Base-by-base conservation (phyloP, 176 grass and related monocot species). In the Thinopyrum elongatum region DNA sequence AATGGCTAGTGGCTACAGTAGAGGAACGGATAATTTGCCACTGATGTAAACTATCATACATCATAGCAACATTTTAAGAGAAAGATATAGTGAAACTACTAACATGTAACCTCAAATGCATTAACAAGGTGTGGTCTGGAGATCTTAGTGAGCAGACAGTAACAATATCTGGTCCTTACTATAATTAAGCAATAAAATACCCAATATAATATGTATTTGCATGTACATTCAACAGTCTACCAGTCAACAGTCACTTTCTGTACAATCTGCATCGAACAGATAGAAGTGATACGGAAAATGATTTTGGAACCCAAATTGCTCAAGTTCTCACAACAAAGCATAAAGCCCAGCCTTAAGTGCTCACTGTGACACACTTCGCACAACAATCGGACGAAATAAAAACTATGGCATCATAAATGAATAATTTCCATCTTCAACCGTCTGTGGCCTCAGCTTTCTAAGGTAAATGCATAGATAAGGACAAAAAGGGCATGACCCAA, bases 1-100 rank as follows among this genome's bases (percentile, higher is more conserved):
- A 89, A 74, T 33, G 33, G 16, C 64, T 77, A 85, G 65, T 31
- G 33, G 14, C 63, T 77, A 53, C 55, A 72, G 34, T 33, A 33
- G 4, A 86, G 10, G 33, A 25, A 70, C 70, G 84, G 16, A 83
- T 33, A 66, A 31, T 44, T 75, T 46, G 36, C 27, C 39, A 11
- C 29, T 21, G 61, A 58, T 58, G 17, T 31, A 89, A 74, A 72
- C 41, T 22, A 80, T 16, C 55, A 70, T 81, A 64, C 31, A 41
- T 26, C 53, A 64, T 55, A 57, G 57, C 34, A 49, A 39, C 31
- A 44, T 33, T 76, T 4, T 15, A 49, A 34, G 13, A 35, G 11
- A 49, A 70, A 14, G 26, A 33, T 35, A 35, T 27, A 60, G 22
- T 72, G 49, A 64, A 70, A 46, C 65, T 69, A 27, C 73, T 22